phyloP scores from a whole-genome alignment of 2,329 filamentous ascomycete genomes.

The Lachnellula arida region DNA sequence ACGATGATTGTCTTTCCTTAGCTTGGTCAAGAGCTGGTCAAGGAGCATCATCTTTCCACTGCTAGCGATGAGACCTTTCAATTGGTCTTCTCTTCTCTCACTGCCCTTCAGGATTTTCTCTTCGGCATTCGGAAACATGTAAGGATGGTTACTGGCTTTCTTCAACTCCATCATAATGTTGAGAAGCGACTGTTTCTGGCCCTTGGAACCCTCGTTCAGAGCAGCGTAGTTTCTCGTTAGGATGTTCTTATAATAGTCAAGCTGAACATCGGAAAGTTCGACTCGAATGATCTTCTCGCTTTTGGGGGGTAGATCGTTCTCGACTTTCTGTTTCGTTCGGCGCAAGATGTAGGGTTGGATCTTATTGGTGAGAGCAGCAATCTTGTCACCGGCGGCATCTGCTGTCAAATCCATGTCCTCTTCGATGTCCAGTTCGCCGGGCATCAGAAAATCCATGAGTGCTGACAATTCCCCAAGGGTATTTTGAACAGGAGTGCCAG shows the following conservation, averaged over 20 bases:
- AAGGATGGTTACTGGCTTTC: constrained; percentile 97
- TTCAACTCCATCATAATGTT: constrained; percentile 99
- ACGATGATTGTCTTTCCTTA: constrained; percentile 89
- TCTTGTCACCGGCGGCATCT: constrained; percentile 78
- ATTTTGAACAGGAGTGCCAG: constrained; percentile 95
- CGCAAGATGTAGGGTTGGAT: constrained; percentile 94
- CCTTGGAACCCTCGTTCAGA: constrained; percentile 81
- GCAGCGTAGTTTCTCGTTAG: constrained; percentile 94
- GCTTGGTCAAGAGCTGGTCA: constrained; percentile 87
- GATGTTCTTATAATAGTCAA: constrained; percentile 99
- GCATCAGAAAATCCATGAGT: constrained; percentile 93
- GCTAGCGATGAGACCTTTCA: constrained; percentile 90
- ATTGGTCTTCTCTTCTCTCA: constrained; percentile 77
- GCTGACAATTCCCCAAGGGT: constrained; percentile 89
- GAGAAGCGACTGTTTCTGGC: constrained; percentile 88
- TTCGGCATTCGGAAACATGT: constrained; percentile 94
- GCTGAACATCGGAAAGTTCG: constrained; percentile 89
- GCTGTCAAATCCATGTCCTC: constrained; percentile 83
- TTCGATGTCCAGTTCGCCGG: constrained; percentile 87
- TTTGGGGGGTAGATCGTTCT: constrained; percentile 93
- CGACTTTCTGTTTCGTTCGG: constrained; percentile 94
- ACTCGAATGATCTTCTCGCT: constrained; percentile 99
- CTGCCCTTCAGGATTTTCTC: constrained; percentile 80
- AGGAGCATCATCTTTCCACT: constrained; percentile 99
- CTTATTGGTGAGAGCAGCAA: constrained; percentile 76